These are phyloP conservation scores for Xylariaceae sp. DNA, from an alignment of 2,329 filamentous ascomycete genomes.

Conservation along the genomic window DNA sequence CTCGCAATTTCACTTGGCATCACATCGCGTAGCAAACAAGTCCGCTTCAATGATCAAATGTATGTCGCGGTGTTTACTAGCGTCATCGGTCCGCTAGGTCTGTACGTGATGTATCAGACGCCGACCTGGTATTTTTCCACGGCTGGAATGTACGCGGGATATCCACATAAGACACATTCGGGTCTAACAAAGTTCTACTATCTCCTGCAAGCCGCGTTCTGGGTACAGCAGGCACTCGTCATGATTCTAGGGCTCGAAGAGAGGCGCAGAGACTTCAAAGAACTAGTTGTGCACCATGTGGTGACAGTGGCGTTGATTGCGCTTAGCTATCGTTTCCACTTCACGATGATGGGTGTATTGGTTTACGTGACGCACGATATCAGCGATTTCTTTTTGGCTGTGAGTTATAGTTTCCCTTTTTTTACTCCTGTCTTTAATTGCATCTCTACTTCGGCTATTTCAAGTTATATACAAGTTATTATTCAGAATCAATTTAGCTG, in stretches of 20 bases:
- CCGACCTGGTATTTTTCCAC: conserved; percentile 80
- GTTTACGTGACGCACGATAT: conserved; percentile 79
- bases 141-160: conserved; percentile 72
- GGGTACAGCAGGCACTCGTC: conserved; percentile 76
- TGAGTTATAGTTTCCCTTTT: conserved; percentile 21
- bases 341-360: conserved; percentile 75
- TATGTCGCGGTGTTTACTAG: conserved; percentile 77
- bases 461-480: not conserved
- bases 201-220: conserved; percentile 74
- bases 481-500: no score
- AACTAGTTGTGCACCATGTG: conserved; percentile 74
- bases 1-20: conserved; percentile 65
- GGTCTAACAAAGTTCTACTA: conserved; percentile 76
- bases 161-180: conserved; percentile 71
- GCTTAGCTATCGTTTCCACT: conserved; percentile 76
- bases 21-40: conserved; percentile 65
- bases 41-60: conserved; percentile 76
- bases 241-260: conserved; percentile 72
- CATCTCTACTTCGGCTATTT: not conserved
- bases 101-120: conserved; percentile 73
- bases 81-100: conserved; percentile 68
- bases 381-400: conserved; percentile 75
- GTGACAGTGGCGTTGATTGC: conserved; percentile 72
- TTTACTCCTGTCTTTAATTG: not conserved
- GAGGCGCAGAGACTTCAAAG: conserved; percentile 75